Evolutionary conservation across 345 rosid species (phyloP).

Genomic region (Melaleuca alternifolia): DNA sequence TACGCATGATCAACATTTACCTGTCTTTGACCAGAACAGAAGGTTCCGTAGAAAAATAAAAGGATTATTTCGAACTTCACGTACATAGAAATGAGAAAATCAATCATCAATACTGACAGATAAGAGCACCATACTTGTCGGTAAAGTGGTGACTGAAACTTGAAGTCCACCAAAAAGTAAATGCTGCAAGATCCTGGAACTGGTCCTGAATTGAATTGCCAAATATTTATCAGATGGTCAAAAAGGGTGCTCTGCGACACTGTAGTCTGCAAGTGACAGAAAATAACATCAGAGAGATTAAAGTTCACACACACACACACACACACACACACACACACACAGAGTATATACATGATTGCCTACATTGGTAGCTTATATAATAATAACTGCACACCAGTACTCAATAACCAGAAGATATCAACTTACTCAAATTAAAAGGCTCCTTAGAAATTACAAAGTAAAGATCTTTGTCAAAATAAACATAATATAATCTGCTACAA

Average conservation of each 20-base stretch:
- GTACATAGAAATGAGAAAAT: not conserved
- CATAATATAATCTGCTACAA: not conserved
- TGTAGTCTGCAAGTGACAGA: conserved; percentile 39
- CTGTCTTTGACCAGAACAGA: not conserved
- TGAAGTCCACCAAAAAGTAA: conserved; percentile 72
- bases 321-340: too few species aligned
- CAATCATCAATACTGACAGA: not conserved
- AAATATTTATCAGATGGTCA: conserved; percentile 81
- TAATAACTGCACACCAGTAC: not conserved
- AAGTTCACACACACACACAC: not conserved
- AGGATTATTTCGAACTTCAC: not conserved
- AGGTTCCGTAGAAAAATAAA: not conserved
- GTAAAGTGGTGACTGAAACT: conserved; percentile 90
- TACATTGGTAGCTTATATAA: not conserved
- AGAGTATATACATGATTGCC: not conserved
- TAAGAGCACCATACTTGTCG: conserved; percentile 41
- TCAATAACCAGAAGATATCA: not conserved
- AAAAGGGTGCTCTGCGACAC: conserved; percentile 55
- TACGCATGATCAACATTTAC: not conserved
- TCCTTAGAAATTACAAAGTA: not conserved
- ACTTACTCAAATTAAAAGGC: not conserved
- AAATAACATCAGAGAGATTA: not conserved
- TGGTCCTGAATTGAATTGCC: conserved; percentile 87
- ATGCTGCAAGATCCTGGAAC: conserved; percentile 64
- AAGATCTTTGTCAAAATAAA: not conserved